Percentiles rank a stretch among this genome's conserved stretches.
phyloP scores from a whole-genome alignment of 2,329 filamentous ascomycete species.

The Karstenula rhodostoma region DNA sequence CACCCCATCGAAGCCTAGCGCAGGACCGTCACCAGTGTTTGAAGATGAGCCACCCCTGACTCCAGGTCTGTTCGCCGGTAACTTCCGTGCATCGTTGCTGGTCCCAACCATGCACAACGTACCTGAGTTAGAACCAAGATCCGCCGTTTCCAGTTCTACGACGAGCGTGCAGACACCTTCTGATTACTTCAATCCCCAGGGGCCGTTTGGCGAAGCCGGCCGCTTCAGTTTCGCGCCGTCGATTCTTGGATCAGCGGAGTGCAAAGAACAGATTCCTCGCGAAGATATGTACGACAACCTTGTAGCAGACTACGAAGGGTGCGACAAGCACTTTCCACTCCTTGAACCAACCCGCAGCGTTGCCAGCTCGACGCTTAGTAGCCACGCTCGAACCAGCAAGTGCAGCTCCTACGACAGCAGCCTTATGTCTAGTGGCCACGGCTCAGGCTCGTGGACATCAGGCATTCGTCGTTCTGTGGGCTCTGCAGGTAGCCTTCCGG shows the following conservation, averaged over 20 bases:
- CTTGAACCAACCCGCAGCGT: constrained; percentile 50
- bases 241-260: constrained; percentile 45
- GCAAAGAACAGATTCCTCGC: constrained; percentile 39
- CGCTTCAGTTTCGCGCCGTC: constrained; percentile 51
- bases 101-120: constrained; percentile 38
- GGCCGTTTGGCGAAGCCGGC: constrained; percentile 28
- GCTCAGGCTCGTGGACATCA: constrained; percentile 44
- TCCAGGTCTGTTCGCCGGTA: constrained; percentile 26
- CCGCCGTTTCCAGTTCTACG: constrained; percentile 46
- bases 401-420: constrained; percentile 66
- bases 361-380: constrained; percentile 56
- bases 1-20: constrained; percentile 15
- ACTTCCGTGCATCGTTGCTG: constrained; percentile 38
- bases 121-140: constrained; percentile 45
- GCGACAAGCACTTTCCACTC: constrained; percentile 58
- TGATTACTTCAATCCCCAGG: constrained; percentile 28
- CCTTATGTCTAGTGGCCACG: constrained; percentile 54
- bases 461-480: constrained; percentile 47
- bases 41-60: constrained; percentile 19
- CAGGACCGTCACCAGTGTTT: constrained; percentile 9
- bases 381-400: constrained; percentile 62
- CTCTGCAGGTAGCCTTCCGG: constrained; percentile 49
- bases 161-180: constrained; percentile 39
- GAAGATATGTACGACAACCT: constrained; percentile 50
- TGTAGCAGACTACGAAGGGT: constrained; percentile 53